Percentiles rank a stretch among this genome's conserved stretches.
These are phyloP conservation scores for Ophiostoma piceae DNA, from an alignment of 2,329 filamentous ascomycete genomes.

Conservation along the genomic window DNA sequence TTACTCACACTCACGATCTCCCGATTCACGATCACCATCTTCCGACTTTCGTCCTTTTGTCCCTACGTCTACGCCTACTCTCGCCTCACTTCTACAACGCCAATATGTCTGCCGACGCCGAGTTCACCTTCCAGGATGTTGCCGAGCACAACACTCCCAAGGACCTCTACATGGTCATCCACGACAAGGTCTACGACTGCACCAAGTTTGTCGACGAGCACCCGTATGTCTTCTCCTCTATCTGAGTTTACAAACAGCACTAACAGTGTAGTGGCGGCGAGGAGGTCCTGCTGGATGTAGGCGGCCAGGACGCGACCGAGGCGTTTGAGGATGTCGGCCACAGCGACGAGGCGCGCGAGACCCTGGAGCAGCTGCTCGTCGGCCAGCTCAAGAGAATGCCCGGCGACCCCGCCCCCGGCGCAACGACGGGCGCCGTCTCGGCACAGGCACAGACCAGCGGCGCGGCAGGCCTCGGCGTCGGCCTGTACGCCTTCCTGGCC, in stretches of 20 bases:
- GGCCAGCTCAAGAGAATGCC: constrained; percentile 75
- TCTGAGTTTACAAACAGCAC: constrained; percentile 15
- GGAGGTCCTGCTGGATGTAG: constrained; percentile 94
- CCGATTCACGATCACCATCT: constrained; percentile 16
- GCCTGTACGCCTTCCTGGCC: constrained; percentile 74
- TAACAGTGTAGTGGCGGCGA: constrained; percentile 87
- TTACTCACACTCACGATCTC: constrained; percentile 17
- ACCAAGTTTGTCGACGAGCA: constrained; percentile 94
- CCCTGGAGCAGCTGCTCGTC: constrained; percentile 70
- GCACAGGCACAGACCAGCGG: constrained; percentile 45
- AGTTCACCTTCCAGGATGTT: constrained; percentile 75
- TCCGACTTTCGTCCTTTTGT: background rate
- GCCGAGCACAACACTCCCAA: constrained; percentile 86
- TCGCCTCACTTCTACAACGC: constrained; percentile 19
- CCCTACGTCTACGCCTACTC: background rate
- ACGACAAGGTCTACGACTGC: constrained; percentile 94
- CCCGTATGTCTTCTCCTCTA: constrained; percentile 53
- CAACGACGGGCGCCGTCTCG: constrained; percentile 45
- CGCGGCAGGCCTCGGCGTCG: constrained; percentile 62
- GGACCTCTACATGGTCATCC: constrained; percentile 84
- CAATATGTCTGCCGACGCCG: constrained; percentile 42
- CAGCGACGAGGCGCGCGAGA: constrained; percentile 96
- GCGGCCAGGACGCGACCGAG: constrained; percentile 91
- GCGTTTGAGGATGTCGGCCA: constrained; percentile 99
- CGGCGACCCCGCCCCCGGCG: constrained; percentile 71